Base-by-base conservation (phyloP, 768 basidiomycete genomes). In the Boletus coccyginus region DNA sequence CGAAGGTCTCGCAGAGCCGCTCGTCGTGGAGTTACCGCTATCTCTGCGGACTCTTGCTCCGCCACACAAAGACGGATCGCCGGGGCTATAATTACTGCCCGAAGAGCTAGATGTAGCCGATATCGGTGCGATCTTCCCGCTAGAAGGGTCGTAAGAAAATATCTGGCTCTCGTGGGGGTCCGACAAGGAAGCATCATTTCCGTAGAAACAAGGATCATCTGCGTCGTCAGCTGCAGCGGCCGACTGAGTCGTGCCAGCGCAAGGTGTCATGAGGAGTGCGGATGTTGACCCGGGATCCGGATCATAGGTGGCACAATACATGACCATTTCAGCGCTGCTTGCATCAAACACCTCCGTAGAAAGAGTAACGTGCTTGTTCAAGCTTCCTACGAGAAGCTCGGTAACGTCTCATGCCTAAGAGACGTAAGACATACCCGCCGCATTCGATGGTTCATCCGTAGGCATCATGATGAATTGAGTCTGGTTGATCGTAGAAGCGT, bases 241-340 rank as follows among this genome's bases (percentile, higher is more conserved):
- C 7, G 56, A 43, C 4, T 46, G 46, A 29, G 45, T 58, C 27
- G 57, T 58, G 59, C 82, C 86, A 8, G 60, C 60, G 61, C 85
- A 90, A 10, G 63, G 65, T 47, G 76, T 68, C 66, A 82, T 75
- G 7, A 75, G 78, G 65, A 90, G 73, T 5, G 81, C 78, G n/a
- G 77, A 74, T 3, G 81, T 74, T 3, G 68, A 61, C 6, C 72
- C 53, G 3, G 85, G 84, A 31, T 75, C 71, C 4, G 83, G 75
- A 59, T 87, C 75, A 64, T 80, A 88, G 6, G 86, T 88, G 7
- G 81, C 83, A 57, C 88, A 90, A 63, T 76, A 83, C 24, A 72
- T 66, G 53, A 73, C 68, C 62, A 74, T 71, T 24, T 62, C 50
- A 0, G 75, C 79, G 12, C 54, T 62, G 10, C 48, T 56, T 24